These are phyloP conservation scores for Leptoxyphium fumago DNA, from an alignment of 2,329 filamentous ascomycete species.

Conservation along the genomic window DNA sequence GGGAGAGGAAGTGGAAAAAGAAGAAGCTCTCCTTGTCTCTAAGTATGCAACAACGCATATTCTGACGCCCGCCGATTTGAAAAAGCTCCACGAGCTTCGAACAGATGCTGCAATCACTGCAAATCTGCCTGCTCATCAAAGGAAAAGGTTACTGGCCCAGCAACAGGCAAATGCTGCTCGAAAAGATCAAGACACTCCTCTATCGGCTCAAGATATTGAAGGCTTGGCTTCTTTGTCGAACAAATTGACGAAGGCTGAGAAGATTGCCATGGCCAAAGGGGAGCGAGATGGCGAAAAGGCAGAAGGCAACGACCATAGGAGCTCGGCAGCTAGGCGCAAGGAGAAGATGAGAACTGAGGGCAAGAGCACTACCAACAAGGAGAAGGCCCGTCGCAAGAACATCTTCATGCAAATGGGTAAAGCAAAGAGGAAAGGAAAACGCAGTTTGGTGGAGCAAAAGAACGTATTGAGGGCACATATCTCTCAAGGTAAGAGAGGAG, in stretches of 20 bases:
- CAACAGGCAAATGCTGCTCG: constrained; percentile 19
- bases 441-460: constrained; percentile 73
- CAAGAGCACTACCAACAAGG: constrained; percentile 93
- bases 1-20: constrained; percentile 14
- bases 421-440: constrained; percentile 88
- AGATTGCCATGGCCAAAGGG: constrained; percentile 66
- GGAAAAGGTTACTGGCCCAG: constrained; percentile 18
- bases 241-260: constrained; percentile 81
- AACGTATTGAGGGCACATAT: constrained; percentile 71
- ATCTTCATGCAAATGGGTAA: constrained; percentile 97
- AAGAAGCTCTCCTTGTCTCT: constrained; percentile 29
- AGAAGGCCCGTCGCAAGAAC: constrained; percentile 96
- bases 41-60: constrained; percentile 86
- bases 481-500: constrained; percentile 69
- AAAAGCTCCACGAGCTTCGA: constrained; percentile 81
- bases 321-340: constrained; percentile 68
- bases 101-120: constrained; percentile 58
- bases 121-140: constrained; percentile 31
- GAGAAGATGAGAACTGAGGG: constrained; percentile 77
- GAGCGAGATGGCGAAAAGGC: constrained; percentile 44
- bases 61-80: constrained; percentile 88
- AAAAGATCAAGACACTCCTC: constrained; percentile 69
- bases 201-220: constrained; percentile 87
- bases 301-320: constrained; percentile 53
- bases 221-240: constrained; percentile 62